These are phyloP conservation scores for Lipomyces lipofer DNA, from an alignment of 805 yeast species.

Conservation along the genomic window DNA sequence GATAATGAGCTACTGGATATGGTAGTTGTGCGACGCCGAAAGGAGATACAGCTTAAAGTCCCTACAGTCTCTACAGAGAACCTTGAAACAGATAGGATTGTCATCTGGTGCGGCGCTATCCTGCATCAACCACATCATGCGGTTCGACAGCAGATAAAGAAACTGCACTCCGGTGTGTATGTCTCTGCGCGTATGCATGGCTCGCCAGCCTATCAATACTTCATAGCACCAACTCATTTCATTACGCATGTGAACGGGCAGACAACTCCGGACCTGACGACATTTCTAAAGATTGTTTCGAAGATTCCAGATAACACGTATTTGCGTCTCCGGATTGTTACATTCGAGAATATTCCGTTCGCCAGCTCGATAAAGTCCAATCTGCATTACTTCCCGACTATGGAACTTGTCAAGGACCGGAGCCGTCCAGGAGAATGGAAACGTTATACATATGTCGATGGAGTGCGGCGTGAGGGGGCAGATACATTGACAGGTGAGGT, in stretches of 20 bases:
- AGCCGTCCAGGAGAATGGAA: conserved; percentile 19
- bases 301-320: conserved; percentile 76
- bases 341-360: conserved; percentile 82
- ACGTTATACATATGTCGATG: conserved; percentile 15
- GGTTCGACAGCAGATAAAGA: conserved; percentile 77
- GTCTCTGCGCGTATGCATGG: conserved; percentile 73
- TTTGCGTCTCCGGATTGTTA: conserved; percentile 74
- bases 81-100: conserved; percentile 62
- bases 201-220: conserved; percentile 84
- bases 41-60: conserved; percentile 60
- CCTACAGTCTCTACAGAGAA: conserved; percentile 63
- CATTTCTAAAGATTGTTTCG: conserved; percentile 66
- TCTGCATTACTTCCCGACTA: conserved; percentile 78
- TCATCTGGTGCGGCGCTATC: conserved; percentile 80
- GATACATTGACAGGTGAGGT: neutral
- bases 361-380: conserved; percentile 85
- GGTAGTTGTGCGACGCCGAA: conserved; percentile 69
- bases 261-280: conserved; percentile 67
- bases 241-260: conserved; percentile 84
- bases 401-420: conserved; percentile 41
- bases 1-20: conserved; percentile 50
- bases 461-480: conserved; percentile 9
- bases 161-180: conserved; percentile 81
- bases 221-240: conserved; percentile 75
- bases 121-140: conserved; percentile 91